Base-by-base conservation (phyloP, 2,329 filamentous ascomycete species). In the Pseudophaeomoniella oleicola region DNA sequence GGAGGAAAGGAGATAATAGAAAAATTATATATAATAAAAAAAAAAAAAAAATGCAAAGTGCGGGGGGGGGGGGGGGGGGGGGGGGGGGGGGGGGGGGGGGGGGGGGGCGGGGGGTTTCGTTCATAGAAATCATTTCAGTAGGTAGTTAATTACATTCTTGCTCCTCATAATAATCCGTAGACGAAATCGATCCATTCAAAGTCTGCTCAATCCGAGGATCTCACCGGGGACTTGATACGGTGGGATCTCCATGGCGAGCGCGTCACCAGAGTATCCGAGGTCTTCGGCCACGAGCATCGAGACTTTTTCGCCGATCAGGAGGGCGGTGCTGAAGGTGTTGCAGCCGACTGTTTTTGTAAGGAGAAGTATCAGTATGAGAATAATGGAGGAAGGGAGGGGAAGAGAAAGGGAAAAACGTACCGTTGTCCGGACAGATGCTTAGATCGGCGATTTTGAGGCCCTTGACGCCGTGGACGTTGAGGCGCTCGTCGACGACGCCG, bases 391-490 rank as follows among this genome's bases (percentile, higher is more conserved):
- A 12, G 13, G 15, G 30, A 19, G 10, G 30, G 16, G 32, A 11
- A n/a, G 51, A 50, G 42, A 48, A 57, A 45, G 42, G 63, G 64
- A 55, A 57, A 74, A 45, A 59, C 73, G 77, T 42, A 15, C 85
- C 79, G 44, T 85, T 86, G 56, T 85, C 79, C 1, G 81, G 80
- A 56, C 79, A 85, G 62, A 85, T 81, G 35, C 69, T 76, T 32
- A 85, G 57, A 55, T 86, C 81, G 10, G 78, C 78, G 16, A 85
- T 79, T 68, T 85, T 85, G 48, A 86, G 69, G 12, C 77, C 75
- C 64, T 82, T 70, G 45, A 84, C 78, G 36, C 79, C 81, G 52
- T 85, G 78, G 3, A 86, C 80, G 46, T 84, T 85, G 38, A 86
- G 68, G 41, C 80, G 72, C 57, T 83, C 78, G 51, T 86, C 81